Evolutionary conservation across 163 green algal genomes (phyloP).

Genomic region (Chloromonas sp.): DNA sequence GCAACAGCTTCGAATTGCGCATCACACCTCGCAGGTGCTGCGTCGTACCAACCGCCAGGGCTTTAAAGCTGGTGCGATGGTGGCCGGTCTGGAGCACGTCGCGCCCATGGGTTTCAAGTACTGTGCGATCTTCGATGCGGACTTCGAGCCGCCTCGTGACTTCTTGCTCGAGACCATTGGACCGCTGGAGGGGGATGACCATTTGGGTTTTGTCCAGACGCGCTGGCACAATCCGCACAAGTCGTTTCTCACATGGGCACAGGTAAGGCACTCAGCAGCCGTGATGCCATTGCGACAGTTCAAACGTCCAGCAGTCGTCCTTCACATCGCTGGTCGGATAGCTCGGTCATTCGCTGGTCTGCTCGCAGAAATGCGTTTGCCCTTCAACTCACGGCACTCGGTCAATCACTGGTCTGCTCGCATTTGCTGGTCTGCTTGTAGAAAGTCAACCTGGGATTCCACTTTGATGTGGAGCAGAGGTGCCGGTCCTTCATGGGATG

Average conservation of each 20-base stretch:
- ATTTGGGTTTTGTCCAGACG: slow-evolving; percentile 66
- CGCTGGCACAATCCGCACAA: slow-evolving; percentile 61
- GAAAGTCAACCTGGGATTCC: slow-evolving; percentile 66
- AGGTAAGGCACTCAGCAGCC: slow-evolving; percentile 25
- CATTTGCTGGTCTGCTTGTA: not conserved
- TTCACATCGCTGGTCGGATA: too few species aligned
- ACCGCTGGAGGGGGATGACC: slow-evolving; percentile 54
- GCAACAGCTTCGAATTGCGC: too few species aligned
- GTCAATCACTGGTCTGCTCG: too few species aligned
- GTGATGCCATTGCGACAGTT: too few species aligned
- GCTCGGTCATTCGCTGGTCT: too few species aligned
- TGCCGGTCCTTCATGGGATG: slow-evolving; percentile 51
- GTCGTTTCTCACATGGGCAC: slow-evolving; percentile 64
- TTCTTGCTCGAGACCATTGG: slow-evolving; percentile 53
- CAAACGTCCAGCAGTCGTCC: too few species aligned
- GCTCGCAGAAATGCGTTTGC: too few species aligned
- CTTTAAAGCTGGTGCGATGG: slow-evolving; percentile 75
- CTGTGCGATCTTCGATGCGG: slow-evolving; percentile 73
- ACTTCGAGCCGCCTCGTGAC: slow-evolving; percentile 58
- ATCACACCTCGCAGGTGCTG: slow-evolving; percentile 30
- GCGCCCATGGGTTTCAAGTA: slow-evolving; percentile 34
- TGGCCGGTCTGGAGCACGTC: slow-evolving; percentile 52
- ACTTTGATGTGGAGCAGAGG: slow-evolving; percentile 72
- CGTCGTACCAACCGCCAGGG: slow-evolving; percentile 59
- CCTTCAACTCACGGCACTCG: too few species aligned